Conservation (phyloP, 805 yeast species). For the Wickerhamomyces ciferrii region DNA sequence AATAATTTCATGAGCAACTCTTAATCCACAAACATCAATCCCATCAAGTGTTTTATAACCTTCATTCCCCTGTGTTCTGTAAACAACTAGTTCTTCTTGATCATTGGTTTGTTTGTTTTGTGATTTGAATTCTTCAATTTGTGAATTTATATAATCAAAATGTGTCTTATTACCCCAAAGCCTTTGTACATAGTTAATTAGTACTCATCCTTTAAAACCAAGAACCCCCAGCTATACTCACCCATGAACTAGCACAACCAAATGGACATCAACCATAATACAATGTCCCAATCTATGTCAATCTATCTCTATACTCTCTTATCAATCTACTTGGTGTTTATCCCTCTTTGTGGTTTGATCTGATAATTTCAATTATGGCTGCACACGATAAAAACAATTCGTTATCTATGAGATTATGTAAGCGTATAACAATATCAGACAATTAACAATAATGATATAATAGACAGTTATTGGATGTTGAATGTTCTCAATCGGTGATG, state of each 20-base stretch:
- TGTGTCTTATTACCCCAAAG: constrained; percentile 78
- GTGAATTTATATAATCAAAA: constrained; percentile 52
- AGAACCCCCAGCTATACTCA: background rate
- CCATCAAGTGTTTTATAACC: constrained; percentile 85
- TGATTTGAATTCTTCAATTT: constrained; percentile 35
- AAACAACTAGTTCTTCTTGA: constrained; percentile 14
- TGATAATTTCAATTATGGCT: no score
- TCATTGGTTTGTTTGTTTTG: constrained; percentile 31
- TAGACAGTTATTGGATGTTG: no score
- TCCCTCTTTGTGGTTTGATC: no score
- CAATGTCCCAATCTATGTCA: background rate
- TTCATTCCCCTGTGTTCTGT: constrained; percentile 19
- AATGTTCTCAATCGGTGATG: no score
- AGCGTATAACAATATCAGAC: no score
- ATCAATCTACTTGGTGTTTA: no score
- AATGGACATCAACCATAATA: background rate
- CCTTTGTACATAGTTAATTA: constrained; percentile 25
- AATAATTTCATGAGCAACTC: constrained; percentile 66
- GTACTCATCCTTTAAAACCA: no score
- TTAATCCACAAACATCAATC: constrained; percentile 74
- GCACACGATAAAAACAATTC: no score
- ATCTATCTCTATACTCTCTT: no score
- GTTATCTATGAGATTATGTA: no score
- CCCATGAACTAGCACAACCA: background rate
- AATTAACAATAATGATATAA: no score